Evolutionary conservation across 176 grass and related monocot genomes (phyloP).

Genomic region (maize (Zea mays)): DNA sequence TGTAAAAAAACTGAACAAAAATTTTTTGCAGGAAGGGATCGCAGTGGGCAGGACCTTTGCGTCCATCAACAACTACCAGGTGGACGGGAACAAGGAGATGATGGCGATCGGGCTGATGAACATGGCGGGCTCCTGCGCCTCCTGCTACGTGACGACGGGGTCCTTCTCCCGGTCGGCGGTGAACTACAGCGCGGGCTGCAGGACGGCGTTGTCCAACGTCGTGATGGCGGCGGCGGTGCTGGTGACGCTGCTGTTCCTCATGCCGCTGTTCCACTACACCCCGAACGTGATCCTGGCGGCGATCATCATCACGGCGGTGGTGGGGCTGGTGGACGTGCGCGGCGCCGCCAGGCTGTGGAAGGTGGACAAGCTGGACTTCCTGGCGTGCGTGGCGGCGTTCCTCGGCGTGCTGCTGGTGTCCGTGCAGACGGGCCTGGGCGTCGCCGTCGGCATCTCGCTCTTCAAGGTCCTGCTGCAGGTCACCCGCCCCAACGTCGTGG

Average conservation of each 20-base stretch:
- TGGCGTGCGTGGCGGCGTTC: constrained; percentile 80
- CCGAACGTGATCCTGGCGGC: constrained; percentile 94
- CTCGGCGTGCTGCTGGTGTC: constrained; percentile 88
- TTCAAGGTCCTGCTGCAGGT: constrained; percentile 96
- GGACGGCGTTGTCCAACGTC: constrained; percentile 89
- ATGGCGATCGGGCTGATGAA: constrained; percentile 98
- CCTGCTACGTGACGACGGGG: constrained; percentile 95
- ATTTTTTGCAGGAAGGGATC: constrained; percentile 69
- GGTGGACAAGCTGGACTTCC: constrained; percentile 93
- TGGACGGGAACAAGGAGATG: constrained; percentile 99
- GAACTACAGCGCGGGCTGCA: constrained; percentile 92
- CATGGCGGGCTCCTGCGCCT: constrained; percentile 91
- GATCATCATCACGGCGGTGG: constrained; percentile 94
- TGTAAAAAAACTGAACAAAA: too few species aligned
- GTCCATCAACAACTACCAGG: constrained; percentile 97
- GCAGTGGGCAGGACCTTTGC: constrained; percentile 93
- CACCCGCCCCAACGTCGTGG: constrained; percentile 65
- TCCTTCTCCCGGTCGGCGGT: constrained; percentile 96
- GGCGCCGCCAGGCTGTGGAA: constrained; percentile 77
- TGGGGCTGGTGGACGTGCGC: constrained; percentile 79
- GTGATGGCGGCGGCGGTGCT: constrained; percentile 89
- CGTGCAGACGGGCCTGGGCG: constrained; percentile 76
- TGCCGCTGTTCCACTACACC: constrained; percentile 97
- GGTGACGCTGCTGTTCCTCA: constrained; percentile 89
- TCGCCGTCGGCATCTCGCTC: constrained; percentile 81